Conservation (phyloP, 176 grass and related monocot species). For the Secale cereale region DNA sequence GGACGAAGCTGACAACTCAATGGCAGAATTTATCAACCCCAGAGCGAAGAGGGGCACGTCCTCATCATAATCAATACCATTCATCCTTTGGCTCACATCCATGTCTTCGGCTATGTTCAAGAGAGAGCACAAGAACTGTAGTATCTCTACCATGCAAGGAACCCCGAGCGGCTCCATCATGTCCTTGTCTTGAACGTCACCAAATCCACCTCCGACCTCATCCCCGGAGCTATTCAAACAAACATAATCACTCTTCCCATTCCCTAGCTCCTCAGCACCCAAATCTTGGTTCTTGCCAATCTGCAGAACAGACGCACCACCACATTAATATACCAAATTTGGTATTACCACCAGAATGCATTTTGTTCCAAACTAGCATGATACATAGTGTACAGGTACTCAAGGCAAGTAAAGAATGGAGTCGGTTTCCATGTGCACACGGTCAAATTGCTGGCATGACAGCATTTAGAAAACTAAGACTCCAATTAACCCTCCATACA, state of each 20-base stretch:
- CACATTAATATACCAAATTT: conserved; percentile 17
- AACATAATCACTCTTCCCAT: conserved; percentile 53
- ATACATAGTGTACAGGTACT: conserved; percentile 2
- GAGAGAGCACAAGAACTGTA: conserved; percentile 93
- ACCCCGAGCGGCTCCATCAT: conserved; percentile 72
- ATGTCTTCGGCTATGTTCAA: conserved; percentile 89
- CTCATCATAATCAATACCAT: conserved; percentile 85
- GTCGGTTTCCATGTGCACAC: neutral
- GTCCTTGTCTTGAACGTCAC: conserved; percentile 30
- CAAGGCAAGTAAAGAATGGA: neutral
- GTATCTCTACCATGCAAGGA: conserved; percentile 95
- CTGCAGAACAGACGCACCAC: conserved; percentile 42
- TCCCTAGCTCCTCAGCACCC: conserved; percentile 42
- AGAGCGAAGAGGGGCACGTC: conserved; percentile 94
- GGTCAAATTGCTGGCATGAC: neutral
- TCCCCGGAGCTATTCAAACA: conserved; percentile 40
- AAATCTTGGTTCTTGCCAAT: conserved; percentile 49
- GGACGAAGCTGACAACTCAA: conserved; percentile 63
- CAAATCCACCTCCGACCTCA: conserved; percentile 35
- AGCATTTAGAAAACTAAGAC: conserved; percentile 8
- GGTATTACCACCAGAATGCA: neutral
- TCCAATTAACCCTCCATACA: neutral
- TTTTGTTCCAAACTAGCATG: neutral
- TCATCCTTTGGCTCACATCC: conserved; percentile 72
- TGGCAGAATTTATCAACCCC: conserved; percentile 77